Evolutionary conservation across 257 asterid species (phyloP).

Genomic region (Thymus quinquecostatus): DNA sequence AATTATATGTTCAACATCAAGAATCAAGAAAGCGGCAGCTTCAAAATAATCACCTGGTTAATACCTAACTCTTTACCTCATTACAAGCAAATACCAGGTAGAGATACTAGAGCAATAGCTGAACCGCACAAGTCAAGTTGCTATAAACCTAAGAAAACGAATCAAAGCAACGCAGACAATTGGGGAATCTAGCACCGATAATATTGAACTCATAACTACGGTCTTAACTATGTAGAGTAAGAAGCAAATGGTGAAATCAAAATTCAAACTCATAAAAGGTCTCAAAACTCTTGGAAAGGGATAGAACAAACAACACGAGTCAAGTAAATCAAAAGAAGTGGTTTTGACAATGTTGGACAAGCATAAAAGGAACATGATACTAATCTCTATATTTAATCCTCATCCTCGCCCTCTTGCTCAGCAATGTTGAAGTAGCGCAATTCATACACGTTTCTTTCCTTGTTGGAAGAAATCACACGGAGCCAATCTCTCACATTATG

Average conservation of each 20-base stretch:
- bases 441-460: conserved; percentile 69
- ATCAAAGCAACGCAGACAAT: too few relatives aligned
- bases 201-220: too few relatives aligned
- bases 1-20: neutral
- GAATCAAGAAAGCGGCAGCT: neutral
- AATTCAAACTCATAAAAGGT: conserved; percentile 12
- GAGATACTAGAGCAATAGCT: too few relatives aligned
- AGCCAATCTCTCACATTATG: conserved; percentile 82
- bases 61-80: neutral
- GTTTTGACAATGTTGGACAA: conserved; percentile 13
- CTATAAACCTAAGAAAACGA: too few relatives aligned
- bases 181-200: too few relatives aligned
- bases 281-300: conserved; percentile 11
- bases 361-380: conserved; percentile 7
- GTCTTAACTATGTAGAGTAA: neutral
- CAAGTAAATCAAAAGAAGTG: conserved; percentile 23
- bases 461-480: conserved; percentile 77
- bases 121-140: too few relatives aligned
- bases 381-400: conserved; percentile 39
- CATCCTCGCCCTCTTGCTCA: conserved; percentile 72
- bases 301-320: conserved; percentile 22
- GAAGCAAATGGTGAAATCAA: conserved; percentile 31
- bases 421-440: conserved; percentile 78
- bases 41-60: neutral
- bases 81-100: too few relatives aligned